phyloP scores from a whole-genome alignment of 2,329 filamentous ascomycete species.

The Colletotrichum lini region DNA sequence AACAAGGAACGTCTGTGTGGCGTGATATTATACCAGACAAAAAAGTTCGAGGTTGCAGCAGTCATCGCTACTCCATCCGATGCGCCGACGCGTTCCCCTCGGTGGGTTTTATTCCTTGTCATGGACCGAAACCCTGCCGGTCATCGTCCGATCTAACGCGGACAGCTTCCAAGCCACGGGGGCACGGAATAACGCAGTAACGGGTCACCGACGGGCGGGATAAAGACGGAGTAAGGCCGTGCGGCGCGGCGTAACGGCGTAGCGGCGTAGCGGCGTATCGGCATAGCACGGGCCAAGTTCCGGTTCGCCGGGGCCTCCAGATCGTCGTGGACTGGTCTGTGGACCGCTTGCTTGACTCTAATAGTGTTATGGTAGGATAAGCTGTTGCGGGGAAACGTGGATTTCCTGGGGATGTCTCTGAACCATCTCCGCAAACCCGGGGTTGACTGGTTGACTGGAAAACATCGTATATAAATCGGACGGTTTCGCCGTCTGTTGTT shows the following conservation, averaged over 20 bases:
- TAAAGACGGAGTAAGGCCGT: background rate
- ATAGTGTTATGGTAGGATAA: slow-evolving; percentile 1
- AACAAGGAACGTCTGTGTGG: background rate
- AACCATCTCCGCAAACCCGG: slow-evolving; percentile 25
- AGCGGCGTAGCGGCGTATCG: slow-evolving; percentile 32
- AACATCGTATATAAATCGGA: slow-evolving; percentile 8
- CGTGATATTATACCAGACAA: background rate
- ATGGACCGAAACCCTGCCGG: background rate
- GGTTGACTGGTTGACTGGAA: background rate
- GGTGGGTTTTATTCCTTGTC: slow-evolving; percentile 14
- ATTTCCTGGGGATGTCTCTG: slow-evolving; percentile 16
- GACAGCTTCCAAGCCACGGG: slow-evolving; percentile 20
- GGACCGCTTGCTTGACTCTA: background rate
- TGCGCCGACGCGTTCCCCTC: background rate
- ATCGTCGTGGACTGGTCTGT: slow-evolving; percentile 5
- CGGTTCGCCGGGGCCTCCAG: slow-evolving; percentile 15
- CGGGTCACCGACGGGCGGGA: slow-evolving; percentile 15
- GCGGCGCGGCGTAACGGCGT: slow-evolving; percentile 24
- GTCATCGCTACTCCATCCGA: background rate
- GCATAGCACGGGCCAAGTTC: slow-evolving; percentile 32
- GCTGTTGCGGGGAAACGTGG: slow-evolving; percentile 21
- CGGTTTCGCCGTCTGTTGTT: background rate
- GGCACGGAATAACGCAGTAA: slow-evolving; percentile 28
- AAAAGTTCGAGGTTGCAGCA: background rate
- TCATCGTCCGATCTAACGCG: slow-evolving; percentile 20